A percentile compares a stretch with the other conserved stretches of the same genome.
These are phyloP conservation scores for Vairimorpha necatrix DNA, from an alignment of 371 early-diverging fungal species.

Conservation along the genomic window DNA sequence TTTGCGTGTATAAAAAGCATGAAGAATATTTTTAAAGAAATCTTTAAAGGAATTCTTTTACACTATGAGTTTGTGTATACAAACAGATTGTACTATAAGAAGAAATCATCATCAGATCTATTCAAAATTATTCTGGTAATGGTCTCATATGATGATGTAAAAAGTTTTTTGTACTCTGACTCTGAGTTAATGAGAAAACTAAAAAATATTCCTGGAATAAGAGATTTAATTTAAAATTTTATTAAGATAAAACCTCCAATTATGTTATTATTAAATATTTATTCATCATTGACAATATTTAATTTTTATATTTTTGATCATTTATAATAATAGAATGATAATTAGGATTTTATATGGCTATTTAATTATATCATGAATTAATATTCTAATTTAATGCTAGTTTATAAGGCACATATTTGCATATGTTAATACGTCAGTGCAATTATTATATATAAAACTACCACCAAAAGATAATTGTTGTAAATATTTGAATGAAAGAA, in stretches of 20 bases:
- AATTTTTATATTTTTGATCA: not conserved
- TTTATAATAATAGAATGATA: not conserved
- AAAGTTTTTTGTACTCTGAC: not conserved
- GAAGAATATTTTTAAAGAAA: not conserved
- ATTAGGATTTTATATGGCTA: too few species aligned
- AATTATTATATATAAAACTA: too few species aligned
- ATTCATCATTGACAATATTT: not conserved
- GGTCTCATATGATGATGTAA: not conserved
- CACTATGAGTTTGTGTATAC: not conserved
- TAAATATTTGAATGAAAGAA: too few species aligned
- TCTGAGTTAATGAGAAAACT: not conserved
- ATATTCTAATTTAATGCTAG: too few species aligned
- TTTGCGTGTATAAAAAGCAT: not conserved
- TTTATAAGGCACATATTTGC: too few species aligned
- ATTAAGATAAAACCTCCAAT: not conserved
- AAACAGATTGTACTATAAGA: not conserved
- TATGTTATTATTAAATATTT: not conserved
- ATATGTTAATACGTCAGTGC: too few species aligned
- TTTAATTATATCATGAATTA: too few species aligned
- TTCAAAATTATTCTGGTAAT: conserved; percentile 5
- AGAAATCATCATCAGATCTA: not conserved
- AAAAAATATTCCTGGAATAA: not conserved
- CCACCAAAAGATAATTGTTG: too few species aligned
- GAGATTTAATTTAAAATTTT: conserved; percentile 10
- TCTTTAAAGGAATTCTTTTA: not conserved